Evolutionary conservation across 208 protist genomes (phyloP).

Genomic region (Trypanosoma lewisi): DNA sequence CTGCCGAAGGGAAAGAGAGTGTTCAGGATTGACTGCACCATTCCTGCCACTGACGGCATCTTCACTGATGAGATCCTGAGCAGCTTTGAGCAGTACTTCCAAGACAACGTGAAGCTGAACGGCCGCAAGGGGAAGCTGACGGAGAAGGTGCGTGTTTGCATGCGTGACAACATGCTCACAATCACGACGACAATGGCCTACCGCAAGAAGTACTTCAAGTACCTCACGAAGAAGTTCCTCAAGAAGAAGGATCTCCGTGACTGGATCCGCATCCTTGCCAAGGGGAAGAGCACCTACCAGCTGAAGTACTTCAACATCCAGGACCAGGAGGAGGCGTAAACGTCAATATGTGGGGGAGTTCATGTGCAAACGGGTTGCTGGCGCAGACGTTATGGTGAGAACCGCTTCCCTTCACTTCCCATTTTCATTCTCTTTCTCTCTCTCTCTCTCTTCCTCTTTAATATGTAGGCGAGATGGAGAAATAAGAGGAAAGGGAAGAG

Average conservation of each 20-base stretch:
- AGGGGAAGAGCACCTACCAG: slow-evolving; percentile 95
- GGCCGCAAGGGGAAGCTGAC: slow-evolving; percentile 97
- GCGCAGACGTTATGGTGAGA: background rate
- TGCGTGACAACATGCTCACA: slow-evolving; percentile 91
- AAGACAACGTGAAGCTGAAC: slow-evolving; percentile 97
- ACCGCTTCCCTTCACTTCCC: background rate
- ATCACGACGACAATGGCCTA: slow-evolving; percentile 92
- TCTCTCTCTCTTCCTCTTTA: slow-evolving; percentile 4
- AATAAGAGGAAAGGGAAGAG: background rate
- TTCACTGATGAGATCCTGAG: slow-evolving; percentile 83
- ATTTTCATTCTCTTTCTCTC: slow-evolving; percentile 1
- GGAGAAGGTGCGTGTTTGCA: slow-evolving; percentile 86
- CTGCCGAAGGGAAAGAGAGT: slow-evolving; percentile 89
- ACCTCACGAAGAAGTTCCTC: slow-evolving; percentile 99
- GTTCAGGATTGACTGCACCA: slow-evolving; percentile 75
- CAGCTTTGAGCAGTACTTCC: slow-evolving; percentile 96
- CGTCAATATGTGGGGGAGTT: background rate
- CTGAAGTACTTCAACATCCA: slow-evolving; percentile 98
- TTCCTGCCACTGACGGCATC: slow-evolving; percentile 55
- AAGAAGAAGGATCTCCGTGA: slow-evolving; percentile 98
- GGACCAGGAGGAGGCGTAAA: slow-evolving; percentile 89
- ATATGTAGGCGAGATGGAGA: too few relatives aligned
- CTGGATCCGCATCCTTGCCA: slow-evolving; percentile 96
- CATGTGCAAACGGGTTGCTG: background rate
- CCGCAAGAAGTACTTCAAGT: slow-evolving; percentile 99